Conservation (phyloP, 495 filamentous ascomycete species). For the Hypomontagnella monticulosa region DNA sequence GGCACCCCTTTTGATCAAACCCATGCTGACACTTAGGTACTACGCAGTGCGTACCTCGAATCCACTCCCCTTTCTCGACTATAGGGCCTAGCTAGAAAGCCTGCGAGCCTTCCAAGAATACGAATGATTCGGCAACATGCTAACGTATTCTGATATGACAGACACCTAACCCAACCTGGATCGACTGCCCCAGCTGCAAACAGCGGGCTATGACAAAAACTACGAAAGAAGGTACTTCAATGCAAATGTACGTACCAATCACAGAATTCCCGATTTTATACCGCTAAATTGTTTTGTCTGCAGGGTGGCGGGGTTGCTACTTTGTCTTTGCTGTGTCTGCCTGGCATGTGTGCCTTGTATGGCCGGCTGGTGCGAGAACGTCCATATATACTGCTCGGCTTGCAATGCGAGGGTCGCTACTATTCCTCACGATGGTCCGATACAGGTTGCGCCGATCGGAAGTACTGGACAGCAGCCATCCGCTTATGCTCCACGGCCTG, state of each 20-base stretch:
- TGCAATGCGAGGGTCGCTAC: constrained; percentile 45
- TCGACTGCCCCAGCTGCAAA: constrained; percentile 50
- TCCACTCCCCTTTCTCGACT: too few relatives aligned
- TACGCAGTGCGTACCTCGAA: too few relatives aligned
- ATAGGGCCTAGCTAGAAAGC: too few relatives aligned
- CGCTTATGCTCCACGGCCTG: too few relatives aligned
- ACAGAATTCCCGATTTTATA: background rate
- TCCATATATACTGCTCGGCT: constrained; percentile 39
- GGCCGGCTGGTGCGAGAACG: constrained; percentile 49
- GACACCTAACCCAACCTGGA: constrained; percentile 26
- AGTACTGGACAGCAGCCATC: too few relatives aligned
- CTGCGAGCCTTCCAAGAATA: too few relatives aligned
- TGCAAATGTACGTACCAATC: constrained; percentile 41
- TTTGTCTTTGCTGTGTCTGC: constrained; percentile 46
- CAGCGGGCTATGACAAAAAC: constrained; percentile 30
- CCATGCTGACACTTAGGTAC: too few relatives aligned
- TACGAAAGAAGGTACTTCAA: constrained; percentile 39
- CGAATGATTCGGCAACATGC: too few relatives aligned
- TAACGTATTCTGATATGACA: too few relatives aligned
- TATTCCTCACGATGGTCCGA: constrained; percentile 25
- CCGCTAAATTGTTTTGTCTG: background rate
- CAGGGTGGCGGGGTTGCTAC: constrained; percentile 44
- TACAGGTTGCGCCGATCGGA: constrained; percentile 20
- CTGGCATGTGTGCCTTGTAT: constrained; percentile 47
- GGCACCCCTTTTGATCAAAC: too few relatives aligned